Evolutionary conservation across 2,329 filamentous ascomycete species (phyloP).

Genomic region (Xylariaceae sp.): DNA sequence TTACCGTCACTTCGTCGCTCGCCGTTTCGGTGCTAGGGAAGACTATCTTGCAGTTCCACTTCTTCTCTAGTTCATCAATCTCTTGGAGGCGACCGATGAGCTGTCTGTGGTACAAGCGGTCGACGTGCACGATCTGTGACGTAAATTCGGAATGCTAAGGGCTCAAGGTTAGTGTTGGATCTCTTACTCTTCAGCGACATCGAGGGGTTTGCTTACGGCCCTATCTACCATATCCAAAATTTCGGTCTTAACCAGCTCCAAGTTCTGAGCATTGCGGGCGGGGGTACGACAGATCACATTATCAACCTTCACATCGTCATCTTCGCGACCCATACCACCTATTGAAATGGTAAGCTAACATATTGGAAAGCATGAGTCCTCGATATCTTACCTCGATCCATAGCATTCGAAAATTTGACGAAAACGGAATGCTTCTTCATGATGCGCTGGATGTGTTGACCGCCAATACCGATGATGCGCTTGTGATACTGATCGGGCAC

Average conservation of each 20-base stretch:
- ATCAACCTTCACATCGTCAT: constrained; percentile 98
- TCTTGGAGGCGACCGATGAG: constrained; percentile 86
- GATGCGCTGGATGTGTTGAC: constrained; percentile 97
- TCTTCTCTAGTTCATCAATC: constrained; percentile 95
- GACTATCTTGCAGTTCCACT: constrained; percentile 99
- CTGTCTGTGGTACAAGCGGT: constrained; percentile 93
- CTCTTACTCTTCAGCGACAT: not conserved
- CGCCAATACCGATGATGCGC: constrained; percentile 97
- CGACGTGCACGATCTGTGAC: constrained; percentile 89
- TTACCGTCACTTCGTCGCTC: constrained; percentile 94
- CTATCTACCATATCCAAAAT: constrained; percentile 99
- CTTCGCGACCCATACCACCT: constrained; percentile 84
- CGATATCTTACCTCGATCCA: constrained; percentile 77
- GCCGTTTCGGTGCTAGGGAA: constrained; percentile 98
- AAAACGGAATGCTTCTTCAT: constrained; percentile 99
- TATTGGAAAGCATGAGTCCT: not conserved
- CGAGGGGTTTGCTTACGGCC: constrained; percentile 63
- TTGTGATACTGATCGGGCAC: constrained; percentile 99
- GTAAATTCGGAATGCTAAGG: constrained; percentile 91
- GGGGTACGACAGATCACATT: constrained; percentile 99
- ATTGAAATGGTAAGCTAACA: constrained; percentile 3
- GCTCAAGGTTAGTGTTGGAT: not conserved
- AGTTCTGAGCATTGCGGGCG: constrained; percentile 92
- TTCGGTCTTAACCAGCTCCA: constrained; percentile 97
- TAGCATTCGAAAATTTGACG: constrained; percentile 98